These are phyloP conservation scores for Cotoneaster glaucophyllus DNA, from an alignment of 306 rosid genomes.

Conservation along the genomic window DNA sequence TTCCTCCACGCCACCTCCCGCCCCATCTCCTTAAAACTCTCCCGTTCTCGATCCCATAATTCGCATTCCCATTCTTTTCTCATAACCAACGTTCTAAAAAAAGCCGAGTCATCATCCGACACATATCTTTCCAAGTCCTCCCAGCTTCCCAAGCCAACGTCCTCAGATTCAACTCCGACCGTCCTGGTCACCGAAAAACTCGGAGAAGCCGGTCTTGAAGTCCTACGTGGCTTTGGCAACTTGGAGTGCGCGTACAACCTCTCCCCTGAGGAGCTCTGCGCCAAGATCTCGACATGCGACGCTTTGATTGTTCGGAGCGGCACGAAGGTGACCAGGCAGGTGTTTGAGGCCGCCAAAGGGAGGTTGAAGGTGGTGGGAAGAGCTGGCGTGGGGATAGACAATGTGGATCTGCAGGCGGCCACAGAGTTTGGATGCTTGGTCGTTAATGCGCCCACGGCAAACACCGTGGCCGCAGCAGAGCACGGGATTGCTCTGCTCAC, in stretches of 20 bases:
- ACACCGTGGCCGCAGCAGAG: conserved; percentile 85
- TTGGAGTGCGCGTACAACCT: conserved; percentile 60
- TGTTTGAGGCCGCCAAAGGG: conserved; percentile 65
- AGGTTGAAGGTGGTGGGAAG: conserved; percentile 84
- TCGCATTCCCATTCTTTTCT: neutral
- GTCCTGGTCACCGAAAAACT: conserved; percentile 81
- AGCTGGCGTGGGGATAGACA: conserved; percentile 94
- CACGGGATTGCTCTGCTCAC: conserved; percentile 81
- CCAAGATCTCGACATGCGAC: conserved; percentile 63
- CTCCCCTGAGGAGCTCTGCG: conserved; percentile 50
- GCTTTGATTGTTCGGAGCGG: conserved; percentile 85
- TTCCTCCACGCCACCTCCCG: conserved; percentile 27
- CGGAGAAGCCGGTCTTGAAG: conserved; percentile 66
- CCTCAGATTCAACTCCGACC: conserved; percentile 22
- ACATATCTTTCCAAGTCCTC: neutral
- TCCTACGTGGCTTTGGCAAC: conserved; percentile 47
- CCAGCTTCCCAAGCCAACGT: neutral
- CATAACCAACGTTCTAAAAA: conserved; percentile 33
- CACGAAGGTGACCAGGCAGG: conserved; percentile 61
- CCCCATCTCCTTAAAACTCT: conserved; percentile 22
- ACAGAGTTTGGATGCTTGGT: conserved; percentile 85
- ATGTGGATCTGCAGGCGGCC: conserved; percentile 90
- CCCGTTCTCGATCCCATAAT: neutral
- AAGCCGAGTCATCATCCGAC: conserved; percentile 7
- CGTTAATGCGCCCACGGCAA: conserved; percentile 85